Conservation (phyloP, 2,329 filamentous ascomycete genomes). For the Nothophoma quercina region DNA sequence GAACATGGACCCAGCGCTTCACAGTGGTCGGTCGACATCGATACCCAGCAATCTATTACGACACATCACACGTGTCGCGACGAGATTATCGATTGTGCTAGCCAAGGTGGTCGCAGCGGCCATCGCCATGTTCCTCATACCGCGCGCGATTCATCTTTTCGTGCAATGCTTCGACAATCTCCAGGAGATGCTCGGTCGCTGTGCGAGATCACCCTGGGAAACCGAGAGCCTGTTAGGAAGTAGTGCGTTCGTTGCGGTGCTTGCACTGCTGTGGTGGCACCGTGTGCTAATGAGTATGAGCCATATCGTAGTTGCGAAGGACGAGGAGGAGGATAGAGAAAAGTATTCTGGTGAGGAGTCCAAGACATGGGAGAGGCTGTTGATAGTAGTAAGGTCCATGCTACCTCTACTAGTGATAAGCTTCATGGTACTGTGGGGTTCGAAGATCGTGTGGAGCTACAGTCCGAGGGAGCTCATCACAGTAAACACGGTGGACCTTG, state of each 20-base stretch:
- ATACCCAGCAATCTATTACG: neutral
- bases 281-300: neutral
- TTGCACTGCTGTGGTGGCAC: neutral
- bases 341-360: no score
- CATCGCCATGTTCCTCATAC: slow-evolving; percentile 15
- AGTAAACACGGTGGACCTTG: slow-evolving; percentile 5
- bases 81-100: neutral
- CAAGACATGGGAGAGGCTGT: no score
- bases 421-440: neutral
- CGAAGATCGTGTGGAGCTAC: neutral
- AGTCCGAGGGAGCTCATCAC: neutral
- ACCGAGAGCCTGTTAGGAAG: neutral
- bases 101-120: neutral
- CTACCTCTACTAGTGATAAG: no score
- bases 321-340: neutral
- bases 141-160: slow-evolving; percentile 13
- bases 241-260: neutral
- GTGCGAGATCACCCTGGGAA: slow-evolving; percentile 18
- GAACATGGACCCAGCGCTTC: slow-evolving; percentile 11
- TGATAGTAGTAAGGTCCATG: no score
- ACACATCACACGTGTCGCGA: neutral
- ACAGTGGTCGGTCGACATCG: neutral
- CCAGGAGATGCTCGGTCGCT: slow-evolving; percentile 13
- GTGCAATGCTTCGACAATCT: slow-evolving; percentile 16
- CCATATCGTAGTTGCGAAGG: neutral